Base-by-base conservation (phyloP, 257 asterid species). In the Datura wrightii region DNA sequence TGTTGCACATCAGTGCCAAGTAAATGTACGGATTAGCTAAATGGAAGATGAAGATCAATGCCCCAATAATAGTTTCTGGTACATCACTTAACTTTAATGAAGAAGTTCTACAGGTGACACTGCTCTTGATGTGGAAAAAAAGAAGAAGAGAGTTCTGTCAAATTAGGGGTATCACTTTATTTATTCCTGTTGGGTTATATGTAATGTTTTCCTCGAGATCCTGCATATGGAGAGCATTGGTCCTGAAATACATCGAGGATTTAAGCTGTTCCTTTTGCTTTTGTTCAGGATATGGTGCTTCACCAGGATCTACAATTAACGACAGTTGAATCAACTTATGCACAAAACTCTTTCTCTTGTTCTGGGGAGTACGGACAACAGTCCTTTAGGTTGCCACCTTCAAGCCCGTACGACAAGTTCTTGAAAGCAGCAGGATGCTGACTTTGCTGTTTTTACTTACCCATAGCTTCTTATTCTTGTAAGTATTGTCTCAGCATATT, bases 351-450 rank as follows among this genome's bases (percentile, higher is more conserved):
- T 50, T 74, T 83, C 24, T 48, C 54, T 5, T 89, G 93, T 84
- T 80, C 90, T 24, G 86, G 41, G 46, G 88, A 87, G 63, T 83
- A 46, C 84, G 90, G 78, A 31, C 90, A 86, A 70, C 87, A 89
- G 56, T 89, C 91, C 36, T 90, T 90, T 60, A 80, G 91, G 87
- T 87, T 90, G 54, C 93, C 93, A 42, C 93, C 93, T 63, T 89
- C 93, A 55, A 90, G 93, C 87, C 93, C 93, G 19, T 90, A 90
- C 5, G 91, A 90, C 88, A 90, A 90, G 63, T 90, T 90, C 83
- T 74, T 90, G 84, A 90, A 89, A 86, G 91, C 93, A 37, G 93
- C 93, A 19, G 90, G 93, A 80, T 90, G 93, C 88, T 90, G 81
- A 80, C 81, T 74, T 48, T 81, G 58, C 10, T 58, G 44, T 52